phyloP scores from a whole-genome alignment of 148 eudicot species.

The Simmondsia chinensis region DNA sequence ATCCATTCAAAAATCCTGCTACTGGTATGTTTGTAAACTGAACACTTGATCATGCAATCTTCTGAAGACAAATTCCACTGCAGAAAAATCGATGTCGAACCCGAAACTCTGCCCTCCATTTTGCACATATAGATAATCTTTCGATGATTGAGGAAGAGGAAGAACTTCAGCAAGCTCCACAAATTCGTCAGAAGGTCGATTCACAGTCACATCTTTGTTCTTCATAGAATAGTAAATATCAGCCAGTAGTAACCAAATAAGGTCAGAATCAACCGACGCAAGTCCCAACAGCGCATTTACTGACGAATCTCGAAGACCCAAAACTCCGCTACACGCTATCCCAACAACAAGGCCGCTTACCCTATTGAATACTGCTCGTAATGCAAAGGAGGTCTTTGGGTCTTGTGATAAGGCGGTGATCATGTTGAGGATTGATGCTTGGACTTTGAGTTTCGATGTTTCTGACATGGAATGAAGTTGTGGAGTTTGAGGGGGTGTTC shows the following conservation, averaged over 20 bases:
- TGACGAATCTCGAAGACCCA: slow-evolving; percentile 64
- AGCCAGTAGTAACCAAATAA: slow-evolving; percentile 86
- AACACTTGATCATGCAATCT: slow-evolving; percentile 37
- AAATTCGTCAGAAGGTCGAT: slow-evolving; percentile 34
- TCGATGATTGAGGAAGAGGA: slow-evolving; percentile 43
- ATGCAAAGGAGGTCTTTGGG: slow-evolving; percentile 65
- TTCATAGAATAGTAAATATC: slow-evolving; percentile 72
- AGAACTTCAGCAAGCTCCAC: slow-evolving; percentile 47
- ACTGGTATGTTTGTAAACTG: slow-evolving; percentile 15
- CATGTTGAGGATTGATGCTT: slow-evolving; percentile 76
- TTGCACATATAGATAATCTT: slow-evolving; percentile 55
- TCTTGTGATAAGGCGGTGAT: slow-evolving; percentile 57
- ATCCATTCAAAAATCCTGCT: neutral
- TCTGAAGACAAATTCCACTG: slow-evolving; percentile 55
- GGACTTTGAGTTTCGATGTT: slow-evolving; percentile 61
- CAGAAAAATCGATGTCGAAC: slow-evolving; percentile 53
- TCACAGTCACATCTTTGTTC: slow-evolving; percentile 23
- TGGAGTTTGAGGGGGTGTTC: slow-evolving; percentile 33
- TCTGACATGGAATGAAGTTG: slow-evolving; percentile 58
- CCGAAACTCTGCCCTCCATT: slow-evolving; percentile 92
- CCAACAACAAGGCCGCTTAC: slow-evolving; percentile 79
- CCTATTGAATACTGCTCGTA: slow-evolving; percentile 65
- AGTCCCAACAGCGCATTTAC: slow-evolving; percentile 68
- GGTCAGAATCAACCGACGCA: slow-evolving; percentile 63
- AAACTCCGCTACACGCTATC: slow-evolving; percentile 74